phyloP scores from a whole-genome alignment of 306 rosid species.

The Citrullus colocynthis region DNA sequence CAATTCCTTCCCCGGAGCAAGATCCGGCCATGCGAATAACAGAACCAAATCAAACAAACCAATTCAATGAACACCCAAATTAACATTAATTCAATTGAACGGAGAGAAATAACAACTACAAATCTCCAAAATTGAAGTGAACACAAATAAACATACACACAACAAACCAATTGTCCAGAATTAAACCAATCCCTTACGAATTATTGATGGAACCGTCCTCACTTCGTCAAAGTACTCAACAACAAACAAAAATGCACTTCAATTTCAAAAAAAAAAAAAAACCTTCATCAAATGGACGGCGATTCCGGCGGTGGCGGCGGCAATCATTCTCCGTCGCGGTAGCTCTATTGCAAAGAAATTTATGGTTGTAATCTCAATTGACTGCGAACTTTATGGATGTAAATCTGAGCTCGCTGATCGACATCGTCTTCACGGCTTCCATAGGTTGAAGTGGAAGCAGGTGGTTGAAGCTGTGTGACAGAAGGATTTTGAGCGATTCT shows the following conservation, averaged over 20 bases:
- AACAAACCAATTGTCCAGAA: background rate
- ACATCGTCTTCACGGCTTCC: constrained; percentile 22
- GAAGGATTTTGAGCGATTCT: too few relatives aligned
- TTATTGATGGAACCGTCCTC: too few relatives aligned
- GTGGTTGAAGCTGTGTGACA: too few relatives aligned
- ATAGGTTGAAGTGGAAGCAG: too few relatives aligned
- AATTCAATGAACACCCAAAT: too few relatives aligned
- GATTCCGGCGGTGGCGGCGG: background rate
- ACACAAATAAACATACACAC: background rate
- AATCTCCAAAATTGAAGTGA: background rate
- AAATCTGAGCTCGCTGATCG: constrained; percentile 49
- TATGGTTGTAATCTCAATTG: constrained; percentile 34
- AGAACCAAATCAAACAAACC: too few relatives aligned
- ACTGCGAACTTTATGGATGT: constrained; percentile 40
- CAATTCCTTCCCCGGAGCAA: too few relatives aligned
- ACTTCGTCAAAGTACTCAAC: background rate
- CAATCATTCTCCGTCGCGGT: background rate
- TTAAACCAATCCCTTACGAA: background rate
- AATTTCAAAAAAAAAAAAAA: background rate
- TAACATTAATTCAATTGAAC: too few relatives aligned
- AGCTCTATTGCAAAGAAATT: constrained; percentile 32
- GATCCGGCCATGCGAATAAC: too few relatives aligned
- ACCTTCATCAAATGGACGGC: too few relatives aligned
- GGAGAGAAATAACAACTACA: too few relatives aligned
- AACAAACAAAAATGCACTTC: background rate